Conservation (phyloP, 2,329 filamentous ascomycete species). For the Arthrinium phaeospermum region DNA sequence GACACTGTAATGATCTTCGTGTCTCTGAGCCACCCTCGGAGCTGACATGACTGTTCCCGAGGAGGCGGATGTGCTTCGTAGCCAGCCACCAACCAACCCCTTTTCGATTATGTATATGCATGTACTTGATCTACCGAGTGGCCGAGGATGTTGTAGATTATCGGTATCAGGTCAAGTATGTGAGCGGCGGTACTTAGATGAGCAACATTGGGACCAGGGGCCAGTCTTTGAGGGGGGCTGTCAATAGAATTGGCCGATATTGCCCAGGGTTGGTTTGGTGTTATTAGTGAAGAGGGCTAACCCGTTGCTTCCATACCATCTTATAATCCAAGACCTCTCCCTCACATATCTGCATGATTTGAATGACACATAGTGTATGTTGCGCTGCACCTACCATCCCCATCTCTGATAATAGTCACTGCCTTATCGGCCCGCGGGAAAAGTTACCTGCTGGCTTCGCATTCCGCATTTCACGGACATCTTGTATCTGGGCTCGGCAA, state of each 20-base stretch:
- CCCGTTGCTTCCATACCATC: background rate
- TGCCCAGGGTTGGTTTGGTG: background rate
- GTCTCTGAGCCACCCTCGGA: too few species aligned
- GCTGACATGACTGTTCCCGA: background rate
- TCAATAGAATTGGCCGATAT: background rate
- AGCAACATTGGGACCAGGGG: background rate
- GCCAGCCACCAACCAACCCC: background rate
- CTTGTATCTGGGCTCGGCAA: background rate
- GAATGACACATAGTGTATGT: background rate
- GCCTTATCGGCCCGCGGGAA: background rate
- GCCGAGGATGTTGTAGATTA: background rate
- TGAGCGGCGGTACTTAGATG: background rate
- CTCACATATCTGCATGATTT: background rate
- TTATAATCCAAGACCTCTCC: background rate
- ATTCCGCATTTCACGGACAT: background rate
- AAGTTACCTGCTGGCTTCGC: background rate
- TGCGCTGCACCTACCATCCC: background rate
- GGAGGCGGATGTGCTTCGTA: background rate
- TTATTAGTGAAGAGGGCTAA: background rate
- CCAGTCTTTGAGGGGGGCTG: background rate
- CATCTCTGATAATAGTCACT: background rate
- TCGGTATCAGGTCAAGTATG: background rate
- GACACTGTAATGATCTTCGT: background rate
- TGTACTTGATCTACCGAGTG: background rate
- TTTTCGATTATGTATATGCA: background rate